Evolutionary conservation across 2,329 filamentous ascomycete genomes (phyloP).

Genomic region (Calonectria honghensis): DNA sequence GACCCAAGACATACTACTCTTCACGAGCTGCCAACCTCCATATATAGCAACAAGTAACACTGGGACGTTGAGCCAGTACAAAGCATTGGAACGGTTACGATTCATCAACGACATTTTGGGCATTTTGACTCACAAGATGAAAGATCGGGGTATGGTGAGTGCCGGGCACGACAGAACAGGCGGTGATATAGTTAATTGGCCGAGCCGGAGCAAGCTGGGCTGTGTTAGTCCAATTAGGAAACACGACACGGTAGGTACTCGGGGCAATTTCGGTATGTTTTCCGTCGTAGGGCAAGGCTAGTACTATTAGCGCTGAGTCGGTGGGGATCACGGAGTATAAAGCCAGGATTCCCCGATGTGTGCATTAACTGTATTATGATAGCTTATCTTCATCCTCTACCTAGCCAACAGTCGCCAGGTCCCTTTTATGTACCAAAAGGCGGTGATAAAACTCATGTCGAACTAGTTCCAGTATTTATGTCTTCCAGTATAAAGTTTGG

Average conservation of each 20-base stretch:
- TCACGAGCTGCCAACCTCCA: slow-evolving; percentile 10
- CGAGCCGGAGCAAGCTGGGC: background rate
- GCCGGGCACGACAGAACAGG: background rate
- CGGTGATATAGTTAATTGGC: background rate
- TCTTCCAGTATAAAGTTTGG: background rate
- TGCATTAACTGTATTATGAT: background rate
- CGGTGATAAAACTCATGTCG: background rate
- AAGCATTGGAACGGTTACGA: background rate
- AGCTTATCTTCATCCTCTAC: background rate
- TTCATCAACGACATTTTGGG: background rate
- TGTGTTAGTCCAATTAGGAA: background rate
- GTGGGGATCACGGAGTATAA: slow-evolving; percentile 9
- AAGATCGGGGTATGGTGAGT: background rate
- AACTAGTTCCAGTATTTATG: background rate
- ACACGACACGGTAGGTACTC: background rate
- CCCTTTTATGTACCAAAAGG: background rate
- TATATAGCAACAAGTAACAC: background rate
- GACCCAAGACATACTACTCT: background rate
- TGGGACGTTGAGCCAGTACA: slow-evolving; percentile 9
- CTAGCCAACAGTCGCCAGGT: background rate
- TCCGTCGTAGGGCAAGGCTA: background rate
- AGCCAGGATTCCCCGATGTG: background rate
- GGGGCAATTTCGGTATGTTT: slow-evolving; percentile 19
- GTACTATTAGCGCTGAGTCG: background rate
- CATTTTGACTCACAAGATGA: background rate